Percentiles rank a stretch among this genome's conserved stretches.
phyloP scores from a whole-genome alignment of 441 rosid genomes.

The Hura crepitans region DNA sequence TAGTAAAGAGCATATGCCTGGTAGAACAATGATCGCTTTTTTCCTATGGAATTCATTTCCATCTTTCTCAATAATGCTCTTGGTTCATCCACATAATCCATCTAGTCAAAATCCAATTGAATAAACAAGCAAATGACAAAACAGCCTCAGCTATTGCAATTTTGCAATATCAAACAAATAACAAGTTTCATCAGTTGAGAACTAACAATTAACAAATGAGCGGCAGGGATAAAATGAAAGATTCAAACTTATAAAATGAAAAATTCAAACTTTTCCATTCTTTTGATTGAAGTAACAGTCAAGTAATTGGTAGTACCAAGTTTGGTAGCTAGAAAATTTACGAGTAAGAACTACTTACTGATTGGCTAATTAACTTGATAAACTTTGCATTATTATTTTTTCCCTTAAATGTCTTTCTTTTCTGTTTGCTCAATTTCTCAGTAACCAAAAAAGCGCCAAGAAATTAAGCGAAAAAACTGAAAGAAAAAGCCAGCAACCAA shows the following conservation, averaged over 20 bases:
- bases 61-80: conserved; percentile 57
- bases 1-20: conserved; percentile 87
- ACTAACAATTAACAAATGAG: neutral
- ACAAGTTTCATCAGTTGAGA: neutral
- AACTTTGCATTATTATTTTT: too few relatives aligned
- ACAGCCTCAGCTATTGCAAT: neutral
- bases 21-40: conserved; percentile 64
- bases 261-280: neutral
- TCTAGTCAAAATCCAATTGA: conserved; percentile 41
- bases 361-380: too few relatives aligned
- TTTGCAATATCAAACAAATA: neutral
- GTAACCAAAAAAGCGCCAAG: neutral
- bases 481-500: neutral
- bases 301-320: neutral
- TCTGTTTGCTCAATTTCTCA: neutral
- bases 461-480: neutral
- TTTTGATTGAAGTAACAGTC: neutral
- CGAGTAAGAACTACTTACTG: too few relatives aligned
- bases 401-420: too few relatives aligned
- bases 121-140: neutral
- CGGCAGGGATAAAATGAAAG: neutral
- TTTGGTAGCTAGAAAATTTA: conserved; percentile 2
- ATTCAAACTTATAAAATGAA: too few relatives aligned
- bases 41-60: conserved; percentile 73
- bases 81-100: conserved; percentile 92